phyloP scores from a whole-genome alignment of 1,284 basidiomycete species.

The Leccinum proliferum region DNA sequence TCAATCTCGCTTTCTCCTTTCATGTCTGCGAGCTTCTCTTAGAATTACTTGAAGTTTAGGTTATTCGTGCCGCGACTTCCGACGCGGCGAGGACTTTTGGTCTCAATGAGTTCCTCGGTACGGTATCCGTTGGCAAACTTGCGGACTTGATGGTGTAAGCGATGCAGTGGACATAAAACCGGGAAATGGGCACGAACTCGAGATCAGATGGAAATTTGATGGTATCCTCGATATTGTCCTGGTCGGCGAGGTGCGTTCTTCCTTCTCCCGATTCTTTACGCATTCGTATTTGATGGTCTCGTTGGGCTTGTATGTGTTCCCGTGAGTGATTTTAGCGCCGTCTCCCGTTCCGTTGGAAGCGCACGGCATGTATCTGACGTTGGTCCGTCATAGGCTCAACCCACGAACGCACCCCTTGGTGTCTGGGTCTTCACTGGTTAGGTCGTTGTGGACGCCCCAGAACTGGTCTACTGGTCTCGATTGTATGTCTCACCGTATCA shows the following conservation, averaged over 20 bases:
- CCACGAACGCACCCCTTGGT: slow-evolving; percentile 23
- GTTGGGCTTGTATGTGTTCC: slow-evolving; percentile 54
- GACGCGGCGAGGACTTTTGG: slow-evolving; percentile 61
- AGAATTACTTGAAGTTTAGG: slow-evolving; percentile 32
- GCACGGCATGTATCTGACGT: not conserved
- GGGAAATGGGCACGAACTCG: slow-evolving; percentile 20
- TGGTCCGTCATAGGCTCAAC: not conserved
- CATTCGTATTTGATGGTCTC: slow-evolving; percentile 45
- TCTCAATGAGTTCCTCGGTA: slow-evolving; percentile 53
- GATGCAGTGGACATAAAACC: slow-evolving; percentile 14
- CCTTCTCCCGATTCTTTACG: not conserved
- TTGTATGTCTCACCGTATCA: slow-evolving; percentile 44
- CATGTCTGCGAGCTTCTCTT: not conserved
- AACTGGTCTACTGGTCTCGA: slow-evolving; percentile 65
- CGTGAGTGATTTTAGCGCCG: slow-evolving; percentile 24
- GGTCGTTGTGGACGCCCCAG: slow-evolving; percentile 57
- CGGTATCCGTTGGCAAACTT: slow-evolving; percentile 56
- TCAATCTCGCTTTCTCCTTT: slow-evolving; percentile 11
- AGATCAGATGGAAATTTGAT: slow-evolving; percentile 34
- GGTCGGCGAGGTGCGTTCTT: slow-evolving; percentile 42
- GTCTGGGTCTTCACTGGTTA: slow-evolving; percentile 64
- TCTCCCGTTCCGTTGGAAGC: not conserved
- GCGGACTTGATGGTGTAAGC: slow-evolving; percentile 43
- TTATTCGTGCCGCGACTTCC: slow-evolving; percentile 60
- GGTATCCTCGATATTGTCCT: slow-evolving; percentile 55